Percentiles rank a stretch among this genome's conserved stretches.
These are phyloP conservation scores for Acer campestre DNA, from an alignment of 345 rosid genomes.

Conservation along the genomic window DNA sequence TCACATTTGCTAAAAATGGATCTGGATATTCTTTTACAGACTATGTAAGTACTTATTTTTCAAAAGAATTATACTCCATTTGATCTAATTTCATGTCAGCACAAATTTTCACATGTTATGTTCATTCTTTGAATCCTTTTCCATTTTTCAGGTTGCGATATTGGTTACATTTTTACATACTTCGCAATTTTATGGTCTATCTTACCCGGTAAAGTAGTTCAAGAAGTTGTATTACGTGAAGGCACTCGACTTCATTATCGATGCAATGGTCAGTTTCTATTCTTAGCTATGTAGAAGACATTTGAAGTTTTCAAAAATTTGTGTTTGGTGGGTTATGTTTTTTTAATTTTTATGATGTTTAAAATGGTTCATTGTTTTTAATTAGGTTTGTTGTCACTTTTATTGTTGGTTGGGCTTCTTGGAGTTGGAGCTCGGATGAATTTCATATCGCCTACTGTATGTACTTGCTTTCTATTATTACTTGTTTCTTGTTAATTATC, in stretches of 20 bases:
- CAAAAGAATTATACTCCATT: not conserved
- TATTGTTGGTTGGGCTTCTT: constrained; percentile 57
- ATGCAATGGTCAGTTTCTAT: constrained; percentile 59
- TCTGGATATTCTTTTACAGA: not conserved
- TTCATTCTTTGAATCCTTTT: not conserved
- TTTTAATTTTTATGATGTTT: not conserved
- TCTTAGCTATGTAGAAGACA: not conserved
- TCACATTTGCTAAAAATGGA: constrained; percentile 7
- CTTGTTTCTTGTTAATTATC: not conserved
- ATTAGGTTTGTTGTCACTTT: constrained; percentile 60
- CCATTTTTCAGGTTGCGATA: constrained; percentile 42
- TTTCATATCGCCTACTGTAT: constrained; percentile 60
- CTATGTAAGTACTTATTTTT: not conserved
- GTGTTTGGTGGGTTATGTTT: not conserved
- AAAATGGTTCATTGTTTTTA: not conserved
- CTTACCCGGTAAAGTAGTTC: constrained; percentile 68
- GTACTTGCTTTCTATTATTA: constrained; percentile 3
- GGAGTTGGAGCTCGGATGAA: constrained; percentile 57
- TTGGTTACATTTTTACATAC: constrained; percentile 54
- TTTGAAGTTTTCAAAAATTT: not conserved
- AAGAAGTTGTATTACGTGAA: constrained; percentile 61
- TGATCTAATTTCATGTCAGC: not conserved
- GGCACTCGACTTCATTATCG: constrained; percentile 71
- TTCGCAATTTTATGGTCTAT: constrained; percentile 63
- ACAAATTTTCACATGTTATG: no score